Evolutionary conservation across 2,329 filamentous ascomycete genomes (phyloP), one percentile per base, ranked within the genome.

Genomic region (Colletotrichum plurivorum): DNA sequence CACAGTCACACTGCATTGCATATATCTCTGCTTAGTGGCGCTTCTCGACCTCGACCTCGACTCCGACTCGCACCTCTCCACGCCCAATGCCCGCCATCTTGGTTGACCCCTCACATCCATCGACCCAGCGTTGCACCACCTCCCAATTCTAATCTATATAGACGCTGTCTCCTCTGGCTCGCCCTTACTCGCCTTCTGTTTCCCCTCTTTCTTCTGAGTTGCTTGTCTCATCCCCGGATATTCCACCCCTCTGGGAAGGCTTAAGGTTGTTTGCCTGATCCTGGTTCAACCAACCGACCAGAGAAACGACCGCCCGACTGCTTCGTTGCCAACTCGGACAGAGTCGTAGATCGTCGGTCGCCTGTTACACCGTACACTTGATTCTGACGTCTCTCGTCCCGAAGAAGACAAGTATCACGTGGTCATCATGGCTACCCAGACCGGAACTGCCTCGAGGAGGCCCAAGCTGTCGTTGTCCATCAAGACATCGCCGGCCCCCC

Each of bases 391-490:
- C 20, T 16, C 10, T 55, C 25, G 13, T 49, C 22, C 53, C 20
- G 55, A 31, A n/a, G 20, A 20, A 55, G 55, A 45, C 27, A 16
- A 18, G 16, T 52, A 49, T 45, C 63, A 54, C 58, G 43, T 63
- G 57, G 52, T 49, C 52, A 54, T n/a, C 61, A 85, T 84, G 83
- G 73, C 82, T 45, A 78, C 76, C 67, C 75, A 75, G 57, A 76
- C 79, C 45, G 78, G 76, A 64, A 77, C 79, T 6, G 76, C 82
- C 61, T 71, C 69, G 15, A 87, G 84, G 80, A 84, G 84, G 75
- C 89, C 89, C 3, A 83, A 87, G 75, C 79, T 91, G 71, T 87
- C 86, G 62, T 84, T 89, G 73, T 84, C 88, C 75, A 89, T 84
- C 74, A 87, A 86, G 73, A 80, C 85, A 25, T 76, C 81, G 36